Conservation (phyloP, 176 grass and related monocot species). For the Alopecurus myosuroides region DNA sequence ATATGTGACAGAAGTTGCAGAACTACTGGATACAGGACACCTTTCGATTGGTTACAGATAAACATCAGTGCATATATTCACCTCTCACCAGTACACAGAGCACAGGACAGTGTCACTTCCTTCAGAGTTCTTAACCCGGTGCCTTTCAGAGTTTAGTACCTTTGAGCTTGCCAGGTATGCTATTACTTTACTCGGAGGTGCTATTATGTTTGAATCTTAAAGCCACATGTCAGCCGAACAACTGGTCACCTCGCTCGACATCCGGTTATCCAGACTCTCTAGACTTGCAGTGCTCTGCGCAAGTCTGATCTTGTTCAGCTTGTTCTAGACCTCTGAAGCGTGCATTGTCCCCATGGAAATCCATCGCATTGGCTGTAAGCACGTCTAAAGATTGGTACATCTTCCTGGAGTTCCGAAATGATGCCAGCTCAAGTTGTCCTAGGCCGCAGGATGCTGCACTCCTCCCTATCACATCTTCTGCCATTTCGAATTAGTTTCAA, state of each 20-base stretch:
- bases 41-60: not conserved
- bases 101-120: not conserved
- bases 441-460: slow-evolving; percentile 46
- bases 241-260: slow-evolving; percentile 17
- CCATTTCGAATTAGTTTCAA: slow-evolving; percentile 42
- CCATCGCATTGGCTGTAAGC: slow-evolving; percentile 32
- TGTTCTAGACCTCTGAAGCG: slow-evolving; percentile 31
- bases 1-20: not conserved
- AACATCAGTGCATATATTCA: not conserved
- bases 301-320: slow-evolving; percentile 43
- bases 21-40: not conserved
- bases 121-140: not conserved
- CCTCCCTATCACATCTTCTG: slow-evolving; percentile 63
- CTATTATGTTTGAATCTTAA: slow-evolving; percentile 14
- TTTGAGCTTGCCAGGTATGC: not conserved
- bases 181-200: slow-evolving; percentile 3
- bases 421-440: slow-evolving; percentile 36
- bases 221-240: slow-evolving; percentile 34
- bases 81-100: not conserved
- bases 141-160: not conserved
- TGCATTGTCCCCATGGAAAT: slow-evolving; percentile 33
- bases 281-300: slow-evolving; percentile 35
- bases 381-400: slow-evolving; percentile 39
- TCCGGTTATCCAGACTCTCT: slow-evolving; percentile 31
- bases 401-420: slow-evolving; percentile 48